These are phyloP conservation scores for Endotrypanum monterogeii DNA, from an alignment of 208 protist species.

Conservation along the genomic window DNA sequence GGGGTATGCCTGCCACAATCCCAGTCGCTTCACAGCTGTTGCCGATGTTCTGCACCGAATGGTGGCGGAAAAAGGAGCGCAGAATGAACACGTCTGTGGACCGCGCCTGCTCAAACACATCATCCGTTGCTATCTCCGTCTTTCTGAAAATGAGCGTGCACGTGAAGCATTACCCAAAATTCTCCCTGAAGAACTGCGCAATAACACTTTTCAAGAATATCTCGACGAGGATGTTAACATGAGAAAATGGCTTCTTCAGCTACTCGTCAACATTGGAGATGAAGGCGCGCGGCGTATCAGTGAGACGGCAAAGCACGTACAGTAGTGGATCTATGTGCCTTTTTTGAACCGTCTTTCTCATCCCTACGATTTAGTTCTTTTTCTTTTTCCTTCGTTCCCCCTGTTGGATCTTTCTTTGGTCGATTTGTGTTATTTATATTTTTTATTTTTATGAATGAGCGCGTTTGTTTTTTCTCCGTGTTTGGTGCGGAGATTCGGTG, in stretches of 20 bases:
- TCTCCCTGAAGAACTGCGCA: constrained; percentile 86
- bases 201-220: constrained; percentile 77
- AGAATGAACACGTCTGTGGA: constrained; percentile 72
- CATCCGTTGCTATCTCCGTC: constrained; percentile 98
- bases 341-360: not conserved
- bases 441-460: not conserved
- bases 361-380: not conserved
- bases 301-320: constrained; percentile 28
- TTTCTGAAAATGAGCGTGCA: constrained; percentile 95
- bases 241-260: constrained; percentile 77
- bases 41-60: constrained; percentile 95
- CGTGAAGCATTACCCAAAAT: constrained; percentile 69
- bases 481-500: not conserved
- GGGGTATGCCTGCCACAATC: constrained; percentile 96
- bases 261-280: constrained; percentile 87
- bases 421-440: not conserved
- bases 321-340: not conserved
- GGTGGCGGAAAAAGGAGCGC: constrained; percentile 86
- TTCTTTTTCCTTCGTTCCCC: not conserved
- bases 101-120: constrained; percentile 97
- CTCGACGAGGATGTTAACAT: constrained; percentile 72
- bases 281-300: constrained; percentile 58
- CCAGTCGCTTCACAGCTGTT: constrained; percentile 96
- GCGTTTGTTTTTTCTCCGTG: too few relatives aligned
- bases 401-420: constrained; percentile 5